phyloP scores from a whole-genome alignment of 306 rosid genomes.

The Vigna angularis region DNA sequence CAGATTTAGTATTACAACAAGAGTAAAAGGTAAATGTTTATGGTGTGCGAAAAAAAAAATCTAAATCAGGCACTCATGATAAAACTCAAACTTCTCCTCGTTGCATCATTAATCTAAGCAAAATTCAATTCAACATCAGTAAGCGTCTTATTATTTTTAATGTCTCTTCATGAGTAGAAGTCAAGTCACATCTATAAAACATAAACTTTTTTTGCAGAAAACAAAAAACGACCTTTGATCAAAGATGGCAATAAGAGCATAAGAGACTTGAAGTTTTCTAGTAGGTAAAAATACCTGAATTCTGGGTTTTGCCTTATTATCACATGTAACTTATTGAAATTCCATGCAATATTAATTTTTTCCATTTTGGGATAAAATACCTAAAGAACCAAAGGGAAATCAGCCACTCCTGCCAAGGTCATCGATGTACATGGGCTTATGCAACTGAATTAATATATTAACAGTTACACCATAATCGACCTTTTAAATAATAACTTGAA shows the following conservation, averaged over 20 bases:
- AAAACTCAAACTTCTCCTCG: slow-evolving; percentile 26
- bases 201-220: background rate
- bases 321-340: slow-evolving; percentile 26
- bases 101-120: slow-evolving; percentile 30
- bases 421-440: slow-evolving; percentile 24
- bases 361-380: background rate
- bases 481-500: slow-evolving; percentile 17
- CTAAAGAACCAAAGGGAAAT: background rate
- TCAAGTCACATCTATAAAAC: background rate
- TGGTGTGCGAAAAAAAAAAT: slow-evolving; percentile 11
- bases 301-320: slow-evolving; percentile 6
- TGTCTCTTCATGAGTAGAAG: background rate
- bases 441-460: slow-evolving; percentile 13
- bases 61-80: slow-evolving; percentile 11
- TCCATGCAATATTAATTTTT: background rate
- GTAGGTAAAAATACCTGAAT: slow-evolving; percentile 25
- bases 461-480: slow-evolving; percentile 1
- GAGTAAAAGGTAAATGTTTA: slow-evolving; percentile 1
- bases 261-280: slow-evolving; percentile 8
- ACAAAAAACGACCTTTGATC: slow-evolving; percentile 2
- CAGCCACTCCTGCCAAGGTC: slow-evolving; percentile 18
- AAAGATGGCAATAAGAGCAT: slow-evolving; percentile 15
- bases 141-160: background rate
- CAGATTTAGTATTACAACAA: slow-evolving; percentile 19
- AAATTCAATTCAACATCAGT: slow-evolving; percentile 32